Evolutionary conservation across 768 basidiomycete genomes (phyloP), one percentile per base, ranked within the genome.

Genomic region (Porphyrellus cyaneotinctus): DNA sequence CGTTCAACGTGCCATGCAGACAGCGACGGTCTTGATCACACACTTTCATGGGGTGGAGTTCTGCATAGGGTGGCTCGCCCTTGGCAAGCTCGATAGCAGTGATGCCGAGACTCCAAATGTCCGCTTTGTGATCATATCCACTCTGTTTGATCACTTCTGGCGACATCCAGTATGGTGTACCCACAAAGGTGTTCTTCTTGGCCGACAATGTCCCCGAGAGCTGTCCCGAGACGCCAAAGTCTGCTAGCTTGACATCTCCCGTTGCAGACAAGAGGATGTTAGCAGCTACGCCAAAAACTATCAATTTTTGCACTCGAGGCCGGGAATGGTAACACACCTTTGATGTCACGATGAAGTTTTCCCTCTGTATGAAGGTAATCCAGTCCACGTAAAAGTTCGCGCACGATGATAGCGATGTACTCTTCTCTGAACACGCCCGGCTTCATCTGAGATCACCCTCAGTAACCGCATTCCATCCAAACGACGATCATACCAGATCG

Each of bases 131-230:
- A 64, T 98, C 97, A 71, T 99, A 99, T 5, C 97, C 97, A 51
- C 93, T 95, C 72, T 99, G 97, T 69, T 98, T 98, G 76, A 99
- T 99, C 22, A 98, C 95, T 67, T 99, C 97, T 7, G 97, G 97
- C 8, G 92, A 93, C 97, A 99, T 99, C 97, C 97, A 99, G 67
- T 98, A 99, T 4, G 95, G 95, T 17, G 95, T 95, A 26, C 92
- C 92, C 30, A 95, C 95, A 67, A 95, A 97, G 1, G 95, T 99
- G 62, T 99, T 98, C 81, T 97, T 94, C 81, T 92, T 93, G 18
- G 90, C 91, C 12, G 88, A 91, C 39, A 95, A 74, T 2, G 91
- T 95, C 4, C 93, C 93, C 20, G 91, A 94, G 26, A 99, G 78
- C 64, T 99, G 97, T 26, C 97, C 97, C 1, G 95, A 97, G 5